Evolutionary conservation across 2,329 filamentous ascomycete genomes (phyloP), one percentile per base, ranked within the genome.

Genomic region (Trichoderma atroviride): DNA sequence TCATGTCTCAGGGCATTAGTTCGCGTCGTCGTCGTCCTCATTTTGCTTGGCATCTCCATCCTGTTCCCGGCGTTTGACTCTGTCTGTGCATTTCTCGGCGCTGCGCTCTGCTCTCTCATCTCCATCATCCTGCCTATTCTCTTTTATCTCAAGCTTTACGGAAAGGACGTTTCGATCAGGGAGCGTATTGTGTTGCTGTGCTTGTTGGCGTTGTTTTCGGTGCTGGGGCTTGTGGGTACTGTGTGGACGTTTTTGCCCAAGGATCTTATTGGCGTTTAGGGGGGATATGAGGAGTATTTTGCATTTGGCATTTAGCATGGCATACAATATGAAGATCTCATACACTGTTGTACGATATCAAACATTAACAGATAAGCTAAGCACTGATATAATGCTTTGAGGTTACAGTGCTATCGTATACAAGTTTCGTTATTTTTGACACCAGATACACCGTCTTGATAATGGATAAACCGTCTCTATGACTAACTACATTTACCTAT

Each of bases 81-180:
- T 64, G 94, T 97, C 76, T 97, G 97, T 90, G 92, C 92, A 4
- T 90, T 97, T 71, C 89, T 98, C 82, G 95, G 96, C 14, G 93
- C 92, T 50, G 91, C 94, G 4, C 86, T 97, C 19, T 97, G 95
- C 81, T 97, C 97, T 75, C 93, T 92, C 22, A 96, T 98, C 73
- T 98, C 95, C 80, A 90, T 98, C 73, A 94, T 97, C 22, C 79
- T 99, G 62, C 96, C 95, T 0, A 83, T 97, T 37, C 87, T 90
- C 5, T 98, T 99, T 77, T 94, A 98, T 76, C 82, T 98, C 69
- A 97, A 94, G 81, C 88, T 98, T 1, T 98, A 97, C 78, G 89
- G 89, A 58, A 85, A 88, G 61, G 89, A 95, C 70, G 88, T 97
- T 57, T 81, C 84, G 0, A 73, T 79, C 0, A 77, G 78, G 27